Percentiles rank a stretch among this genome's conserved stretches.
These are phyloP conservation scores for Hyaloperonospora brassicae DNA, from an alignment of 352 stramenopile genomes.

Conservation along the genomic window DNA sequence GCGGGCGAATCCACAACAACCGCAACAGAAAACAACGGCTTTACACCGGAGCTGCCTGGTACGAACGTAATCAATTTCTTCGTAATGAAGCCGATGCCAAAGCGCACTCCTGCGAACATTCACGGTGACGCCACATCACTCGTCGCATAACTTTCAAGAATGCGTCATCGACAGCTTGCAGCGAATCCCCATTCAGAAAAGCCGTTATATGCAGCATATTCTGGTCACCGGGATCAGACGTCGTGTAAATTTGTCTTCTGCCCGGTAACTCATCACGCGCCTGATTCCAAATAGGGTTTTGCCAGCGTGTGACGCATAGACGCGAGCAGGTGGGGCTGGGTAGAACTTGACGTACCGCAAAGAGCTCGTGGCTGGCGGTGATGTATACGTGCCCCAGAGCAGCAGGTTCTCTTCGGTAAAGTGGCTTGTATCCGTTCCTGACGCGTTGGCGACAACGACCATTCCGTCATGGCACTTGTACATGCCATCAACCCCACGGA, in stretches of 20 bases:
- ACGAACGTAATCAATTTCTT: conserved; percentile 76
- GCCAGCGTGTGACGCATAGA: conserved; percentile 51
- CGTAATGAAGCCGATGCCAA: conserved; percentile 67
- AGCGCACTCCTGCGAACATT: conserved; percentile 69
- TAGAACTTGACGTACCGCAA: conserved; percentile 55
- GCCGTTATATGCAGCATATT: conserved; percentile 35
- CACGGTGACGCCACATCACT: conserved; percentile 36
- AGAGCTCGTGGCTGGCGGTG: conserved; percentile 34
- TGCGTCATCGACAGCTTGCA: conserved; percentile 35
- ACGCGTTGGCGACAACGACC: conserved; percentile 21
- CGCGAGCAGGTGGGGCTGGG: conserved; percentile 28
- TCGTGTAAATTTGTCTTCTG: conserved; percentile 66
- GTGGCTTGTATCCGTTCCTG: conserved; percentile 46
- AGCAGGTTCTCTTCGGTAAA: conserved; percentile 44
- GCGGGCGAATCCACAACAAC: conserved; percentile 68
- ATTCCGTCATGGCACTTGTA: conserved; percentile 79
- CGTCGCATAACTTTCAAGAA: conserved; percentile 26
- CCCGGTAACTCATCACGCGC: conserved; percentile 49
- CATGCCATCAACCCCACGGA: conserved; percentile 63
- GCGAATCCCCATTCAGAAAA: conserved; percentile 42
- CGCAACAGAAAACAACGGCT: conserved; percentile 45
- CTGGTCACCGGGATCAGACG: conserved; percentile 35
- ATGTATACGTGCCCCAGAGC: conserved; percentile 33
- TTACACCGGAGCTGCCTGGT: conserved; percentile 32
- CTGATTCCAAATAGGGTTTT: conserved; percentile 76